Evolutionary conservation across 1,284 basidiomycete species (phyloP).

Genomic region (Amylostereum chailletii): DNA sequence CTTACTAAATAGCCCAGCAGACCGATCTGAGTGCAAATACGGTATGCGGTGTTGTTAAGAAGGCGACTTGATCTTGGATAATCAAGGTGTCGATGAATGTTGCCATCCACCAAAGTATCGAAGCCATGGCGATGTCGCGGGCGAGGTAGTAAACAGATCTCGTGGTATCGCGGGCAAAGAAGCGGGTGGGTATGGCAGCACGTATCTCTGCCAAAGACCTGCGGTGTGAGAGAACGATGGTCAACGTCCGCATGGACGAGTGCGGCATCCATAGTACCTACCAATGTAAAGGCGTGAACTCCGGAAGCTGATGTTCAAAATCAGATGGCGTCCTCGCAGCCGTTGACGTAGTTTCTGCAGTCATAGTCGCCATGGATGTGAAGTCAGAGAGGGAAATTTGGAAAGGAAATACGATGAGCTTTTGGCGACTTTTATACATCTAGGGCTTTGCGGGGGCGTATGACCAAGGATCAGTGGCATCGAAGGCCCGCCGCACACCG

Average conservation of each 20-base stretch:
- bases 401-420: too few species aligned
- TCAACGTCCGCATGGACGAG: too few species aligned
- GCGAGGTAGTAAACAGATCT: constrained; percentile 30
- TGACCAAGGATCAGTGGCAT: too few species aligned
- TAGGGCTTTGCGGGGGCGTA: too few species aligned
- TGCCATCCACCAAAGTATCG: not conserved
- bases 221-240: too few species aligned
- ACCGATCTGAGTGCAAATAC: constrained; percentile 26
- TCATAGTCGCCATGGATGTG: too few species aligned
- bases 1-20: constrained; percentile 34
- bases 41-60: constrained; percentile 15
- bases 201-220: constrained; percentile 30
- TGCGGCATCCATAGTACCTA: not conserved
- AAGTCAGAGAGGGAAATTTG: too few species aligned
- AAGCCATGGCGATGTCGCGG: not conserved
- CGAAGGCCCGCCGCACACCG: too few species aligned
- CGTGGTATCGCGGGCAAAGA: constrained; percentile 32
- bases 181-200: constrained; percentile 39
- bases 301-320: not conserved
- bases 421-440: too few species aligned
- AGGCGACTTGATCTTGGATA: not conserved
- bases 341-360: too few species aligned
- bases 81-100: not conserved
- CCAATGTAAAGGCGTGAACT: not conserved
- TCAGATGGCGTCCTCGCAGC: too few species aligned